Base-by-base conservation (phyloP, 192 early-diverging fungal species). In the Phlyctochytrium arcticum region DNA sequence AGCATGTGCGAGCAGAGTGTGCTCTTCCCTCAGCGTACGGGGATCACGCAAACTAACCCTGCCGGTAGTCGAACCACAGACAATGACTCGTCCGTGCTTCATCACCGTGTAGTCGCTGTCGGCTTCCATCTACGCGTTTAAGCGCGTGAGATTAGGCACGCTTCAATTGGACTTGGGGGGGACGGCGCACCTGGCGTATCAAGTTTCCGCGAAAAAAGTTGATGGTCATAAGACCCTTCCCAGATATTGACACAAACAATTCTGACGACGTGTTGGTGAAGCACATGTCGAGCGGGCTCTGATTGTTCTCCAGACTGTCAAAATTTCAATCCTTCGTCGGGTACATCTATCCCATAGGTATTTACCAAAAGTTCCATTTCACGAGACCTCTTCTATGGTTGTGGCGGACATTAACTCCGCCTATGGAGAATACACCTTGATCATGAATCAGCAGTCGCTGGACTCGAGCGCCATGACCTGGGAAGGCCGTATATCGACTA, bases 401-500 rank as follows among this genome's bases (percentile, higher is more conserved):
- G 31, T 61, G 62, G 12, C 74, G 57, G 12, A 75, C 46, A 36
- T 55, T 75, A 7, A 54, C 50, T 5, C 58, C 64, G 24, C 60
- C 71, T 27, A 76, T 55, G 30, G 64, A 74, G 24, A 56, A 57
- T 30, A 73, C 23, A 23, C 84, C 88, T 27, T 70, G 62, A 36
- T 87, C 82, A 21, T 74, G 62, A 4, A 80, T 75, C 54, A 84
- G 63, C 48, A 95, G 70, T 61, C 89, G 87, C 23, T 85, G 80
- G 0, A 93, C 77, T 50, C 80, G 81, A 26, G 77, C 80, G 8
- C 72, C 82, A 36, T 89, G 87, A 6, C 82, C 87, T 46, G 75
- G 75, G 48, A 87, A 88, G 29, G 81, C 83, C 4, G 90, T 91
- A 51, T 93, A 90, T 21, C 87, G 82, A 30, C 84, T 78, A 31